Evolutionary conservation across 805 yeast genomes (phyloP).

Genomic region (Kodamaea hsintzibuensis): DNA sequence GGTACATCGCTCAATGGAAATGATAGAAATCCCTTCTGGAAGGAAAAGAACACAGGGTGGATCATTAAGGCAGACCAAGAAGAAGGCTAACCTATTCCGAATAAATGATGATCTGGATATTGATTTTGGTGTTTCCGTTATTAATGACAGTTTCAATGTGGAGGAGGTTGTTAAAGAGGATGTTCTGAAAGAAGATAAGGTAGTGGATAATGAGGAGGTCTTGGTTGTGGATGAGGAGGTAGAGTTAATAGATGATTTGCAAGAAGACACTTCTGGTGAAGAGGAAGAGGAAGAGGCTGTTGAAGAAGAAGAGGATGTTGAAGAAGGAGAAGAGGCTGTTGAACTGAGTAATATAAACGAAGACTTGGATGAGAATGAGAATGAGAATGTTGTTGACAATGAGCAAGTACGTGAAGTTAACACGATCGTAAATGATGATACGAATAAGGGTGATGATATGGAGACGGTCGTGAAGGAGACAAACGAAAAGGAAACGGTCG

Average conservation of each 20-base stretch:
- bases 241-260: neutral
- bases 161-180: neutral
- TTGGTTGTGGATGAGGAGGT: neutral
- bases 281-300: neutral
- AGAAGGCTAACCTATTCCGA: neutral
- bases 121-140: neutral
- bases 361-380: conserved; percentile 2
- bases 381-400: conserved; percentile 7
- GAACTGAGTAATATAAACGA: neutral
- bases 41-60: conserved; percentile 8
- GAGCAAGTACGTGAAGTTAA: too few species aligned
- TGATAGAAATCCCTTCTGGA: conserved; percentile 4
- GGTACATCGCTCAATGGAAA: conserved; percentile 13
- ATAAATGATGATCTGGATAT: neutral
- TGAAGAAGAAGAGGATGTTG: neutral
- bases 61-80: conserved; percentile 2
- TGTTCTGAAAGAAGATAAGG: neutral
- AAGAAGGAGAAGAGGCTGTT: too few species aligned
- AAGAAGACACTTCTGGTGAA: too few species aligned
- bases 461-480: neutral
- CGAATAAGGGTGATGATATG: neutral
- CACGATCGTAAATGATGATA: conserved; percentile 4
- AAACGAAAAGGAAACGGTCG: neutral
- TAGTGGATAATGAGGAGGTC: too few species aligned
- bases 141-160: neutral